Base-by-base conservation (phyloP, 352 stramenopile genomes). In the Globisporangium lucens region DNA sequence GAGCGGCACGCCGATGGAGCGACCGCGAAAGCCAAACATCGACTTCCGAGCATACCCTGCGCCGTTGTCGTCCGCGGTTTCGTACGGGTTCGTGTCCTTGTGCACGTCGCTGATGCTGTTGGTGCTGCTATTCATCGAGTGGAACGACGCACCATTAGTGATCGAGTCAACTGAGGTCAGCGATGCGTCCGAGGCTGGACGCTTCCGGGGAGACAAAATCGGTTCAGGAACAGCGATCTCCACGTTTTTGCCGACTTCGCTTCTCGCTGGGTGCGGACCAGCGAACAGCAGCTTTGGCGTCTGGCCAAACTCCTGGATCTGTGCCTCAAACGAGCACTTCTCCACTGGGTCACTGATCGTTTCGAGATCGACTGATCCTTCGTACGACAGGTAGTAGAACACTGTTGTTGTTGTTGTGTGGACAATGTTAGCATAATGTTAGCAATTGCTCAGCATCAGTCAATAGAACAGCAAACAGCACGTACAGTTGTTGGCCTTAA, bases 231-330 rank as follows among this genome's bases (percentile, higher is more conserved):
- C 68, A 5, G 78, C 85, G 22, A 90, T 78, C 10, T 88, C 69
- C 0, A 91, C 73, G 15, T 76, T 62, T 57, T 87, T 85, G 0
- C 80, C 82, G 4, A 91, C 12, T 20, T 93, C 84, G 35, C 72
- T 83, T 6, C 88, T 79, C 0, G 83, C 75, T 35, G 89, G 87
- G 62, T 96, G 89, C 0, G 80, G 61, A 4, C 77, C 80, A 24
- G 72, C 66, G 67, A 96, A 96, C 2, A 96, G 67, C 13, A 88
- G 67, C 30, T 82, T 93, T 0, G 91, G 91, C 0, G 90, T 97
- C 69, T 97, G 91, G 2, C 91, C 91, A 72, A 97, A 97, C 68
- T 97, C 89, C 67, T 97, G 89, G 58, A 98, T 98, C 69, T 98
- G 94, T 2, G 82, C 83, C 70, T 98, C 89, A 15, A 98, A 97